Conservation (phyloP, 805 yeast species). For the Yamadazyma kitorensis region DNA sequence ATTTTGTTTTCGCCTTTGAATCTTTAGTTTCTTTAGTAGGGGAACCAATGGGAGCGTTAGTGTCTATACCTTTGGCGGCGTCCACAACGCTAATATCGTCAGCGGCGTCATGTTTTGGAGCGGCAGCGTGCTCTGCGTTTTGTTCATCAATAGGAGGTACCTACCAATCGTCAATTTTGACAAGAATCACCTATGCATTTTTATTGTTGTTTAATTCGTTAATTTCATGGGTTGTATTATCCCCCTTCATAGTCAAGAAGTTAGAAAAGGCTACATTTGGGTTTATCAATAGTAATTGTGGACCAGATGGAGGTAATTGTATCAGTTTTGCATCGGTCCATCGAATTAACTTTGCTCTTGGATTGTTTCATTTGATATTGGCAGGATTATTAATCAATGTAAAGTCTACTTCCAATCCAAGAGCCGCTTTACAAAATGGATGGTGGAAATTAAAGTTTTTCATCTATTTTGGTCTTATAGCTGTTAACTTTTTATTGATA, state of each 20-base stretch:
- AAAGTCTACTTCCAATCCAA: slow-evolving; percentile 69
- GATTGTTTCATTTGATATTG: slow-evolving; percentile 68
- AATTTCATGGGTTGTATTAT: slow-evolving; percentile 88
- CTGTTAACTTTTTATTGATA: slow-evolving; percentile 62
- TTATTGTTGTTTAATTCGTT: slow-evolving; percentile 74
- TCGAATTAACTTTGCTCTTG: slow-evolving; percentile 84
- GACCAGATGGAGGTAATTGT: slow-evolving; percentile 69
- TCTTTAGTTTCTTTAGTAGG: no score
- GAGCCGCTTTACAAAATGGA: slow-evolving; percentile 86
- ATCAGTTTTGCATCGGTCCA: slow-evolving; percentile 93
- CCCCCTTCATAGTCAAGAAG: slow-evolving; percentile 72
- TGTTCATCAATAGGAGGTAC: slow-evolving; percentile 52
- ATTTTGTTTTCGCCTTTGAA: no score
- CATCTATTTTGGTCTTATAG: slow-evolving; percentile 54
- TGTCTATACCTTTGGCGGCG: slow-evolving; percentile 71
- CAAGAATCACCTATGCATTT: slow-evolving; percentile 83
- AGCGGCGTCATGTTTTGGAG: slow-evolving; percentile 74
- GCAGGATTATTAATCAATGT: slow-evolving; percentile 71
- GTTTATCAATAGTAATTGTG: slow-evolving; percentile 67
- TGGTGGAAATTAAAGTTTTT: slow-evolving; percentile 80
- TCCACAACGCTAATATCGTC: slow-evolving; percentile 33
- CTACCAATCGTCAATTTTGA: slow-evolving; percentile 72
- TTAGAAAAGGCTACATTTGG: slow-evolving; percentile 72
- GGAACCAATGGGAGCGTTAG: slow-evolving; percentile 60
- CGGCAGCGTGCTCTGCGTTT: slow-evolving; percentile 69